Conservation (phyloP, 768 basidiomycete species). For the Tricholoma matsutake region DNA sequence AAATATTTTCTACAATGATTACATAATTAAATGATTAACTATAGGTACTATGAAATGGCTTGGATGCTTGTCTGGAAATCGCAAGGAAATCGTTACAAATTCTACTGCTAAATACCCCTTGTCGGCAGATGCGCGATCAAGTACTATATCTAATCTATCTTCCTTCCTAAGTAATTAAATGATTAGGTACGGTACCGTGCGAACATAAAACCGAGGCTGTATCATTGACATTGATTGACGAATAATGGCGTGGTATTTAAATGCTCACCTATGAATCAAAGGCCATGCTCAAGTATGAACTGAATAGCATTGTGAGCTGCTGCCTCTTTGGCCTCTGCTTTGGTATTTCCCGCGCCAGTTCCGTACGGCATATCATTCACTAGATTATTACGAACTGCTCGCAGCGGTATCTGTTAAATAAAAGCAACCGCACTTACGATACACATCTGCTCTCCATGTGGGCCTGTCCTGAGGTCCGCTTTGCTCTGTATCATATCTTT, state of each 20-base stretch:
- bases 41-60: too few relatives aligned
- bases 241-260: not conserved
- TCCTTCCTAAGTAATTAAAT: not conserved
- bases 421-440: slow-evolving; percentile 19
- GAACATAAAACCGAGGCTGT: not conserved
- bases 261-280: not conserved
- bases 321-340: slow-evolving; percentile 7
- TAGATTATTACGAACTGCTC: not conserved
- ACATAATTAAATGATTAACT: too few relatives aligned
- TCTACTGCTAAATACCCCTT: too few relatives aligned
- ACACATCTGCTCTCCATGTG: slow-evolving; percentile 25
- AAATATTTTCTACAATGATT: too few relatives aligned
- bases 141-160: not conserved
- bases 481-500: slow-evolving; percentile 10
- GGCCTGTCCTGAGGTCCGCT: slow-evolving; percentile 23
- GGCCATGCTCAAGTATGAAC: not conserved
- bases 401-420: not conserved
- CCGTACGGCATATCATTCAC: slow-evolving; percentile 13
- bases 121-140: too few relatives aligned
- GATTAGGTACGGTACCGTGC: not conserved
- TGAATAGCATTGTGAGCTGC: slow-evolving; percentile 8
- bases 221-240: not conserved
- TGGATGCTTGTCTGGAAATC: too few relatives aligned
- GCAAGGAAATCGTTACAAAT: too few relatives aligned
- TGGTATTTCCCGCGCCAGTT: slow-evolving; percentile 7